phyloP scores from a whole-genome alignment of 2,329 filamentous ascomycete species.

The Colletotrichum theobromicola region DNA sequence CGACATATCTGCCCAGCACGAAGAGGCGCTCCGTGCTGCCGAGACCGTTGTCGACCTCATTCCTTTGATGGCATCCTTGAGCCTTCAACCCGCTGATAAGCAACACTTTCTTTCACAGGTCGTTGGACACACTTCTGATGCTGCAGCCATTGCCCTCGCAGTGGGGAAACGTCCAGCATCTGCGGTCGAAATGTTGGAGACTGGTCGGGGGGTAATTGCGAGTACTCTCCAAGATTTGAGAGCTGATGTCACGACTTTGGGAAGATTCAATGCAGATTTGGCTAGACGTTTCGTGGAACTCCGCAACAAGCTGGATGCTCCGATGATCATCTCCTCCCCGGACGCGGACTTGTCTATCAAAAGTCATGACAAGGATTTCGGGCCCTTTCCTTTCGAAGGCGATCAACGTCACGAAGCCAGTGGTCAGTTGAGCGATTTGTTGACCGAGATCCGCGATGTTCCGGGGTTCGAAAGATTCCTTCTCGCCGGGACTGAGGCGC shows the following conservation, averaged over 20 bases:
- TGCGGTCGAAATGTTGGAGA: constrained; percentile 28
- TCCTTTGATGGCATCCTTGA: neutral
- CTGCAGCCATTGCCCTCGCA: constrained; percentile 25
- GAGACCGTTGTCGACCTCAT: neutral
- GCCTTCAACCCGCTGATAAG: constrained; percentile 22
- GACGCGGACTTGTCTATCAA: neutral
- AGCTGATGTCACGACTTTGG: constrained; percentile 4
- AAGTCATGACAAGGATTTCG: too few relatives aligned
- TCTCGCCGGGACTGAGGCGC: constrained; percentile 13
- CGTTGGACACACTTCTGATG: constrained; percentile 24
- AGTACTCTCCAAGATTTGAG: constrained; percentile 26
- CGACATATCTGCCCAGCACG: too few relatives aligned
- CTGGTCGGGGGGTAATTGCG: constrained; percentile 30
- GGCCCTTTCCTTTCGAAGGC: too few relatives aligned
- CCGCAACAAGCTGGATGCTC: neutral
- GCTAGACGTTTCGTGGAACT: neutral
- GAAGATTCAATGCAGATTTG: neutral
- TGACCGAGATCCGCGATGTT: constrained; percentile 20
- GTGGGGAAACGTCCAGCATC: constrained; percentile 1
- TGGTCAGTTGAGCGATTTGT: neutral
- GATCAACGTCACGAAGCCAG: neutral
- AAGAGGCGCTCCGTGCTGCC: too few relatives aligned
- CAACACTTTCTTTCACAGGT: constrained; percentile 22
- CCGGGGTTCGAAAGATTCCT: constrained; percentile 32
- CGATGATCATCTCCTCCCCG: neutral